Base-by-base conservation (phyloP, 768 basidiomycete species). In the Scleroderma citrinum region DNA sequence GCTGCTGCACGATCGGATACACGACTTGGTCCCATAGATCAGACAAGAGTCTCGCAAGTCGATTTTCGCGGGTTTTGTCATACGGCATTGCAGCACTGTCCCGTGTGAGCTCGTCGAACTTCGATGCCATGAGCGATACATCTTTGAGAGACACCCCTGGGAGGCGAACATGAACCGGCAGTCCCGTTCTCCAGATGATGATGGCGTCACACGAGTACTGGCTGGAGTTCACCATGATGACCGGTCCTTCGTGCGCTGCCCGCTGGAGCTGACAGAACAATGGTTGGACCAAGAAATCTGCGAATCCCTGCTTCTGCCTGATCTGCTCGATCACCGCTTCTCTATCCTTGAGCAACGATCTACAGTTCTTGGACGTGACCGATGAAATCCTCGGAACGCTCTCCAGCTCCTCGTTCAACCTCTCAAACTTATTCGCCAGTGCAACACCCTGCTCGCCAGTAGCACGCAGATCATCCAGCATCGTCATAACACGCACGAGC, bases 141-240 rank as follows among this genome's bases (percentile, higher is more conserved):
- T 59, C 59, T 16, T 34, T 16, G n/a, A 46, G 34, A 0, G 54
- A 58, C 5, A 63, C 36, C 7, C 51, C 50, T 29, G 51, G 23
- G n/a, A 66, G 54, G 16, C 60, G 50, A 7, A 66, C 46, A 8
- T 60, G 59, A 10, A 19, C 51, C n/a, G 56, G 58, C 5, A 39
- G 26, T 5, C 32, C 46, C 12, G 45, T 32, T 21, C 46, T 29
- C 21, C 54, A 38, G 16, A 61, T 39, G 23, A 65, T 61, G 30
- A 64, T 24, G 17, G 62, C 62, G 29, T 64, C 57, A 7, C 58
- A 62, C 12, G 54, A 47, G 19, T 55, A 45, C 8, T 17, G 51
- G 30, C 59, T 55, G 16, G 63, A 59, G 29, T 67, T 71, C 29
- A 72, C 53, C 5, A 72, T 26, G 42, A 74, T 38, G 24, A 74